These are phyloP conservation scores for Chrysanthemum lavandulifolium DNA, from an alignment of 129 eudicot species.

Conservation along the genomic window DNA sequence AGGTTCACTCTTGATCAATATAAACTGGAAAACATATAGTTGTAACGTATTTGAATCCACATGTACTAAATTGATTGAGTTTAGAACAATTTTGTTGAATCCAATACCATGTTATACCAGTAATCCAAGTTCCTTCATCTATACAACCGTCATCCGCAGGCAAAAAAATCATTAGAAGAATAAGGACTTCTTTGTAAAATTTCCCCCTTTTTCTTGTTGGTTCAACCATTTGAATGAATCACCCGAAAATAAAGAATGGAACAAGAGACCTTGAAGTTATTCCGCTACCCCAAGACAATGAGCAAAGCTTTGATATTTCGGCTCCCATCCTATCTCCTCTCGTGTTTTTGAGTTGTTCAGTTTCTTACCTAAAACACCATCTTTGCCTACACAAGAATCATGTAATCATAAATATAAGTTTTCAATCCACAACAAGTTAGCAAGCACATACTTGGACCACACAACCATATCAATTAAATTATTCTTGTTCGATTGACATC, in stretches of 20 bases:
- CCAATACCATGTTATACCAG: conserved; percentile 13
- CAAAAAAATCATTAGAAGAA: conserved; percentile 28
- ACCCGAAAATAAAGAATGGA: neutral
- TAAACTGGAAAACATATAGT: no score
- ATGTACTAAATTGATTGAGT: neutral
- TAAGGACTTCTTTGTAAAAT: conserved; percentile 6
- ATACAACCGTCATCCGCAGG: conserved; percentile 8
- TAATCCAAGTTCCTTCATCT: conserved; percentile 22
- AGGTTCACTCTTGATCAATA: no score
- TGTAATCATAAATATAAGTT: neutral
- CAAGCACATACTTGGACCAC: neutral
- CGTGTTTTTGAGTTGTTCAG: conserved; percentile 76
- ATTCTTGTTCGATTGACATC: neutral
- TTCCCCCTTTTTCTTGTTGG: conserved; percentile 18
- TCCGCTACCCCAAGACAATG: conserved; percentile 66
- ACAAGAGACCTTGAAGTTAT: conserved; percentile 13
- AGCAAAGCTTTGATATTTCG: conserved; percentile 77
- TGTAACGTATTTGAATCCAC: no score
- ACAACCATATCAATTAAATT: neutral
- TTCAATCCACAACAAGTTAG: neutral
- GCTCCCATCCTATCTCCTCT: conserved; percentile 83
- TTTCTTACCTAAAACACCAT: conserved; percentile 81
- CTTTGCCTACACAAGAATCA: conserved; percentile 51
- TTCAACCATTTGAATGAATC: conserved; percentile 7
- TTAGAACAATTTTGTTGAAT: conserved; percentile 15